phyloP scores from a whole-genome alignment of 2,329 filamentous ascomycete species.

The Penicillium sp. region DNA sequence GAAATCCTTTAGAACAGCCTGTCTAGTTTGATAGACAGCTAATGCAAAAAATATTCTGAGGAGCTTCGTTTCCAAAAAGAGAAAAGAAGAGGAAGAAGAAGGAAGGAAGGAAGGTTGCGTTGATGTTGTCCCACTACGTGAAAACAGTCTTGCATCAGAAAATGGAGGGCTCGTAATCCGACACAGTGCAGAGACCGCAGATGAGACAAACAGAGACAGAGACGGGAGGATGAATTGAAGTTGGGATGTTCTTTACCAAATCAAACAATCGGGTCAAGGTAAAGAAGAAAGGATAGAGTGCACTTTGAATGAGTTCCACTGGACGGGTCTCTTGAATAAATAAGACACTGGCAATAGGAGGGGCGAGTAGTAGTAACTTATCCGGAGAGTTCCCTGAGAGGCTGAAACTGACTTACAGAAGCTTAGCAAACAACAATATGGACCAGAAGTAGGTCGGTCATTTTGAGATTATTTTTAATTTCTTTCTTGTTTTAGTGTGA shows the following conservation, averaged over 20 bases:
- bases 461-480: slow-evolving; percentile 7
- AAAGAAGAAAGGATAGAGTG: slow-evolving; percentile 11
- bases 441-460: slow-evolving; percentile 10
- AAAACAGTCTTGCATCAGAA: slow-evolving; percentile 12
- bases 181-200: slow-evolving; percentile 18
- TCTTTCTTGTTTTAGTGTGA: not conserved
- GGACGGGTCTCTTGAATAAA: slow-evolving; percentile 13
- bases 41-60: slow-evolving; percentile 5
- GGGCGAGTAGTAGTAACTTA: not conserved
- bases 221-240: slow-evolving; percentile 1
- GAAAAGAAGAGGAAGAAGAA: slow-evolving; percentile 26
- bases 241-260: not conserved
- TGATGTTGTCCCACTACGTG: slow-evolving; percentile 12
- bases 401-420: slow-evolving; percentile 28
- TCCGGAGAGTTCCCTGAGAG: slow-evolving; percentile 11
- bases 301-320: slow-evolving; percentile 2
- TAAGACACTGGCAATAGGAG: slow-evolving; percentile 8
- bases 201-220: slow-evolving; percentile 8
- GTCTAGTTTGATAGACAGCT: slow-evolving; percentile 7
- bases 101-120: slow-evolving; percentile 11
- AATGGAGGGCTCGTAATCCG: slow-evolving; percentile 10
- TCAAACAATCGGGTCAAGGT: not conserved
- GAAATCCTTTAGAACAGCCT: slow-evolving; percentile 1
- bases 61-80: slow-evolving; percentile 18
- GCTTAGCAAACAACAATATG: slow-evolving; percentile 15